Percentiles rank a stretch among this genome's conserved stretches.
phyloP scores from a whole-genome alignment of 2,329 filamentous ascomycete species.

The Mycosphaerelloides madeirae region DNA sequence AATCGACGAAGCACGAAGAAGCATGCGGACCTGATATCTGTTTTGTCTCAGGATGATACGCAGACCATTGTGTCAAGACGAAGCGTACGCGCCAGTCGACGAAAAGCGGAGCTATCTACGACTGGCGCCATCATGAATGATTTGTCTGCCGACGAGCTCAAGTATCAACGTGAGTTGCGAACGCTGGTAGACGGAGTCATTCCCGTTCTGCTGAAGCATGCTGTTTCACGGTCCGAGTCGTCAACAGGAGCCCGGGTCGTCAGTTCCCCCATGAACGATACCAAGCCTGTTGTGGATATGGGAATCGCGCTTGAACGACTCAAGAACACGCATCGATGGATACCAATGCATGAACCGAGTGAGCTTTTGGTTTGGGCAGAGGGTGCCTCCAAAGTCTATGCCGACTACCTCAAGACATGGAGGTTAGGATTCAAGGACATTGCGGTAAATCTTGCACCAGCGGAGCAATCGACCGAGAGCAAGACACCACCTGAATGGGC shows the following conservation, averaged over 20 bases:
- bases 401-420: slow-evolving; percentile 83
- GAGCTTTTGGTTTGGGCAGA: slow-evolving; percentile 77
- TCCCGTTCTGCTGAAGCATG: slow-evolving; percentile 80
- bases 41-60: slow-evolving; percentile 62
- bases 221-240: slow-evolving; percentile 67
- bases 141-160: slow-evolving; percentile 74
- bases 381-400: slow-evolving; percentile 70
- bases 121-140: slow-evolving; percentile 73
- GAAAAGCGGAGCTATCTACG: slow-evolving; percentile 60
- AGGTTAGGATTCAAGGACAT: slow-evolving; percentile 90
- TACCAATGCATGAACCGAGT: slow-evolving; percentile 68
- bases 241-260: slow-evolving; percentile 23
- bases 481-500: slow-evolving; percentile 46
- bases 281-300: slow-evolving; percentile 84
- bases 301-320: slow-evolving; percentile 82
- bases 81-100: slow-evolving; percentile 71
- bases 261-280: slow-evolving; percentile 43
- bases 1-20: slow-evolving; percentile 71
- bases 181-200: slow-evolving; percentile 94
- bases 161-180: slow-evolving; percentile 85
- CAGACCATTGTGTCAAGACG: slow-evolving; percentile 70
- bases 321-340: slow-evolving; percentile 71
- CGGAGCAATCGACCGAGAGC: slow-evolving; percentile 49
- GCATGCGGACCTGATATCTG: slow-evolving; percentile 90
- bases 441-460: slow-evolving; percentile 83